Conservation (phyloP, 345 rosid species). For the Hypericum perforatum region DNA sequence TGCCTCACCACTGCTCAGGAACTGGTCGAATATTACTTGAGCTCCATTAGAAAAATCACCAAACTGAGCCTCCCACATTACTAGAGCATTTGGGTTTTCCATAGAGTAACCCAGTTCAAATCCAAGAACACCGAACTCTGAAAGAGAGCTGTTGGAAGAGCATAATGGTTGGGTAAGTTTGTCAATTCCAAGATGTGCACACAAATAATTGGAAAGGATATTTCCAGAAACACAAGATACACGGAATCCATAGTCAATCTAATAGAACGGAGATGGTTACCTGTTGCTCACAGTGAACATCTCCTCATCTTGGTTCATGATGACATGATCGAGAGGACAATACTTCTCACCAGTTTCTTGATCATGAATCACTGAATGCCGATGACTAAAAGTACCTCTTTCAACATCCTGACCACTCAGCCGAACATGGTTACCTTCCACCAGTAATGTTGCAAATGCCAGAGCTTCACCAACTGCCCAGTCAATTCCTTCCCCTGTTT, state of each 20-base stretch:
- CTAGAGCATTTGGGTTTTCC: constrained; percentile 76
- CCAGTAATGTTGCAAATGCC: constrained; percentile 65
- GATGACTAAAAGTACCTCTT: constrained; percentile 80
- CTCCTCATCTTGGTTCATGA: constrained; percentile 60
- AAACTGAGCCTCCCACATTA: constrained; percentile 76
- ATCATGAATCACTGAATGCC: constrained; percentile 69
- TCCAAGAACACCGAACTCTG: constrained; percentile 80
- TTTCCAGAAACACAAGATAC: neutral
- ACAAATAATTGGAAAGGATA: neutral
- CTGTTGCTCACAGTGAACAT: constrained; percentile 88
- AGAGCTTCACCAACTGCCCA: constrained; percentile 84
- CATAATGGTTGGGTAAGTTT: neutral
- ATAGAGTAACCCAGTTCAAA: constrained; percentile 78
- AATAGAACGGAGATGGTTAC: constrained; percentile 17
- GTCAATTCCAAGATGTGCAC: neutral
- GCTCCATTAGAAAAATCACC: constrained; percentile 83
- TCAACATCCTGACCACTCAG: constrained; percentile 90
- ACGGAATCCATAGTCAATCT: neutral
- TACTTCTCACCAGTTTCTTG: constrained; percentile 65
- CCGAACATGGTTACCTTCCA: constrained; percentile 85
- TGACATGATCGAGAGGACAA: constrained; percentile 66
- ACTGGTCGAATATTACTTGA: constrained; percentile 79
- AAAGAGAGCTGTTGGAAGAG: constrained; percentile 49
- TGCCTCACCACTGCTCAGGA: constrained; percentile 71
- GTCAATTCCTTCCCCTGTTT: constrained; percentile 74